Conservation (phyloP, 257 asterid species). For the Voacanga thouarsii region DNA sequence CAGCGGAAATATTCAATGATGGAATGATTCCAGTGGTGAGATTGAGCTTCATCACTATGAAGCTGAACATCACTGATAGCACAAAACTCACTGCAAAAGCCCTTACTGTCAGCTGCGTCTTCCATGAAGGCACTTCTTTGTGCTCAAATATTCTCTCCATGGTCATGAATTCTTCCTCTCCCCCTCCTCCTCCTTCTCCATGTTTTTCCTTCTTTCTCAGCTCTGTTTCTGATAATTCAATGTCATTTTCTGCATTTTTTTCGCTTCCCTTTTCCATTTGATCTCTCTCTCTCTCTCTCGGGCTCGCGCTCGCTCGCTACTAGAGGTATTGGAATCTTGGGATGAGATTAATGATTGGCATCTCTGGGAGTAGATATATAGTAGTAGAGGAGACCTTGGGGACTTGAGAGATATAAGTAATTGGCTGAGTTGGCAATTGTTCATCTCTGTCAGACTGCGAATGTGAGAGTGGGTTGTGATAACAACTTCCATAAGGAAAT, state of each 20-base stretch:
- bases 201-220: neutral
- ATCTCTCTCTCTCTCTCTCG: neutral
- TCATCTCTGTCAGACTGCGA: neutral
- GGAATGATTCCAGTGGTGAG: constrained; percentile 69
- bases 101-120: constrained; percentile 49
- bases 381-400: neutral
- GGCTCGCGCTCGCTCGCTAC: too few species aligned
- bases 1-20: constrained; percentile 67
- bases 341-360: neutral
- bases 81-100: constrained; percentile 56
- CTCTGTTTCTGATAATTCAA: neutral
- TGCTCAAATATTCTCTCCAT: constrained; percentile 45
- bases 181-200: too few species aligned
- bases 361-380: neutral
- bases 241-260: neutral
- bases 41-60: constrained; percentile 60
- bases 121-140: constrained; percentile 56
- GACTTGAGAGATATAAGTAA: neutral
- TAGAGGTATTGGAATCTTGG: neutral
- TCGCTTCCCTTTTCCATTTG: neutral
- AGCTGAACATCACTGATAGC: constrained; percentile 44
- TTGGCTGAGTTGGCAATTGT: neutral
- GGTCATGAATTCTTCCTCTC: constrained; percentile 5
- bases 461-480: neutral
- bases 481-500: neutral